phyloP scores from a whole-genome alignment of 371 early-diverging fungal genomes.

The Fennellomyces sp. region DNA sequence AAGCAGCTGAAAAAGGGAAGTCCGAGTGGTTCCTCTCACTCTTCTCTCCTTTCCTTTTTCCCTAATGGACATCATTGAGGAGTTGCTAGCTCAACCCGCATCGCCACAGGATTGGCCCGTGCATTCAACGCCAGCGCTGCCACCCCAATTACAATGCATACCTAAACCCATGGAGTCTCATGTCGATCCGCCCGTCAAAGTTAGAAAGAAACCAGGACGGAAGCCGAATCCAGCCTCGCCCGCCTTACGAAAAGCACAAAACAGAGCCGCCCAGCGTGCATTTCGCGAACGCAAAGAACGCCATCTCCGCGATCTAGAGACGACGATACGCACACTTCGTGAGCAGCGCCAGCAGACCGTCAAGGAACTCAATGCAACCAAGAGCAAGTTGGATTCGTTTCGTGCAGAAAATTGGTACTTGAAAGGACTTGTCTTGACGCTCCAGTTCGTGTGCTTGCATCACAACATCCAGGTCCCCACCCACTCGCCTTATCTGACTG shows the following conservation, averaged over 20 bases:
- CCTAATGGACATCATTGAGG: neutral
- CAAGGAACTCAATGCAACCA: constrained; percentile 46
- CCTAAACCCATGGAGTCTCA: neutral
- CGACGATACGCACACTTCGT: constrained; percentile 60
- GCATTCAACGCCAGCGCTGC: neutral
- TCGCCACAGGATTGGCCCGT: neutral
- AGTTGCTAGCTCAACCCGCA: neutral
- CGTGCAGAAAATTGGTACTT: constrained; percentile 57
- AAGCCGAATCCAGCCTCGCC: constrained; percentile 69
- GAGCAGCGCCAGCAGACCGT: constrained; percentile 43
- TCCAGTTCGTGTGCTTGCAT: constrained; percentile 38
- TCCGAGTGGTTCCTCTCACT: neutral
- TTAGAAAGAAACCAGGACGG: constrained; percentile 73
- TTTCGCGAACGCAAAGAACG: constrained; percentile 76
- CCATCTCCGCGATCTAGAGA: constrained; percentile 64
- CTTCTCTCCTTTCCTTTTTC: neutral
- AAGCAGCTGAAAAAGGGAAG: neutral
- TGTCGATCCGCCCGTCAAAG: constrained; percentile 20
- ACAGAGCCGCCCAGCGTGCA: constrained; percentile 76
- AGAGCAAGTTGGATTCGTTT: constrained; percentile 47
- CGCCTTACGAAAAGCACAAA: constrained; percentile 72
- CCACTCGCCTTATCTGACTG: constrained; percentile 26
- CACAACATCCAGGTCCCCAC: constrained; percentile 25
- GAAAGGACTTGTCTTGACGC: constrained; percentile 42
- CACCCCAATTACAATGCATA: neutral